These are phyloP conservation scores for Debaryomyces udenii DNA, from an alignment of 1,139 yeast genomes.

Conservation along the genomic window DNA sequence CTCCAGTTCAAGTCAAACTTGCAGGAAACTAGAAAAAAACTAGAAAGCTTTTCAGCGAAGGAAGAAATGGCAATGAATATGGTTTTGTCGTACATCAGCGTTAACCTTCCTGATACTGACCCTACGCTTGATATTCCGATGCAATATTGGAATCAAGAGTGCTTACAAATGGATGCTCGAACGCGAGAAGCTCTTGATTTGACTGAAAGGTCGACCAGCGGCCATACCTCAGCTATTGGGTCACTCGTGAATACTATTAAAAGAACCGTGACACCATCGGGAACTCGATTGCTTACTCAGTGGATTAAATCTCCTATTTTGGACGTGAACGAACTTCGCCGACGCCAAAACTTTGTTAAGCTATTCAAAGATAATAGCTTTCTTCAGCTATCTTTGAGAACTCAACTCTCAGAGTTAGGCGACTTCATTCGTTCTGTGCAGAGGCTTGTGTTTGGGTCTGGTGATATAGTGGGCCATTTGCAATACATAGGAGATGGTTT, in stretches of 20 bases:
- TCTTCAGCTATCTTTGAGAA: constrained; percentile 33
- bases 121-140: constrained; percentile 42
- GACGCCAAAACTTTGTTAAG: constrained; percentile 65
- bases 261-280: constrained; percentile 78
- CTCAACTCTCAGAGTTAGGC: constrained; percentile 31
- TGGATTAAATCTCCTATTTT: constrained; percentile 87
- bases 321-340: constrained; percentile 53
- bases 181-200: constrained; percentile 85
- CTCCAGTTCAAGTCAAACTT: constrained; percentile 46
- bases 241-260: constrained; percentile 69
- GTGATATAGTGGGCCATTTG: constrained; percentile 37
- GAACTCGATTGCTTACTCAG: constrained; percentile 71
- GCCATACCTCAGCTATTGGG: constrained; percentile 61
- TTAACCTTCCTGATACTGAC: constrained; percentile 45
- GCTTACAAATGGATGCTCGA: constrained; percentile 79
- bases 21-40: constrained; percentile 55
- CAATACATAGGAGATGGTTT: constrained; percentile 38
- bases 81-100: constrained; percentile 42
- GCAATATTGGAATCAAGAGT: constrained; percentile 45
- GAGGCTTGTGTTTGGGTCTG: constrained; percentile 38
- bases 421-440: constrained; percentile 46
- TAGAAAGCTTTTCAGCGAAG: constrained; percentile 55
- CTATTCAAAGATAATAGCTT: constrained; percentile 47
- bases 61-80: constrained; percentile 51
- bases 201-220: constrained; percentile 53